Conservation (phyloP, 495 filamentous ascomycete species). For the Aspergillus biplanus region DNA sequence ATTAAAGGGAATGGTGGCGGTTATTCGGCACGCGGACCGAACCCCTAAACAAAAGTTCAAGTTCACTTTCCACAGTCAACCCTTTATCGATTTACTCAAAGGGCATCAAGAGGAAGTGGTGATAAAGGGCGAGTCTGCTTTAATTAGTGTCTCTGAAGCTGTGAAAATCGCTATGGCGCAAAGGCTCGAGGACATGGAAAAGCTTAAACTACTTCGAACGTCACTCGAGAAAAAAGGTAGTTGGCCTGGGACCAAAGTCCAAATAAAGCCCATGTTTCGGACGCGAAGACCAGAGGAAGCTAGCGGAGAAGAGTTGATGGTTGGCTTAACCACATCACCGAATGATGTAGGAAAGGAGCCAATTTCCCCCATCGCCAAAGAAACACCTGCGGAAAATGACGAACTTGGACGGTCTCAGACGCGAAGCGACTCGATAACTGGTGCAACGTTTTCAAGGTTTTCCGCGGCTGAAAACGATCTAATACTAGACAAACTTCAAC, state of each 20-base stretch:
- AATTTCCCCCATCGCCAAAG: slow-evolving; percentile 19
- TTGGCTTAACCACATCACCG: neutral
- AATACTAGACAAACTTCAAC: slow-evolving; percentile 90
- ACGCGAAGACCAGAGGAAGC: slow-evolving; percentile 70
- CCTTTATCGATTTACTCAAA: slow-evolving; percentile 90
- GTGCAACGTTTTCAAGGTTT: slow-evolving; percentile 84
- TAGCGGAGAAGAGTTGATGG: slow-evolving; percentile 27
- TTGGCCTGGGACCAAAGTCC: slow-evolving; percentile 96
- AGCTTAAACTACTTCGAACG: slow-evolving; percentile 80
- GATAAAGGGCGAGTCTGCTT: slow-evolving; percentile 85
- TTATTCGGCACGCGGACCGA: slow-evolving; percentile 92
- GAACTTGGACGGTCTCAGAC: slow-evolving; percentile 48
- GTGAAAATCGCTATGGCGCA: slow-evolving; percentile 77
- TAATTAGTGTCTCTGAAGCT: slow-evolving; percentile 86
- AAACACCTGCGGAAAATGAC: slow-evolving; percentile 27
- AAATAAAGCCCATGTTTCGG: slow-evolving; percentile 98
- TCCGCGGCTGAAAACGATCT: slow-evolving; percentile 88
- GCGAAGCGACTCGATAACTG: slow-evolving; percentile 81
- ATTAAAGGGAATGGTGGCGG: slow-evolving; percentile 96
- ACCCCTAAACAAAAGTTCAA: slow-evolving; percentile 99
- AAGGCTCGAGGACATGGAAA: slow-evolving; percentile 80
- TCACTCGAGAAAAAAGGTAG: slow-evolving; percentile 88
- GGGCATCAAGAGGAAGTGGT: slow-evolving; percentile 97
- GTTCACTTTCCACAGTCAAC: slow-evolving; percentile 96
- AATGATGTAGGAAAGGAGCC: slow-evolving; percentile 30